phyloP scores from a whole-genome alignment of 2,329 filamentous ascomycete species.

The Aschersonia sp. region DNA sequence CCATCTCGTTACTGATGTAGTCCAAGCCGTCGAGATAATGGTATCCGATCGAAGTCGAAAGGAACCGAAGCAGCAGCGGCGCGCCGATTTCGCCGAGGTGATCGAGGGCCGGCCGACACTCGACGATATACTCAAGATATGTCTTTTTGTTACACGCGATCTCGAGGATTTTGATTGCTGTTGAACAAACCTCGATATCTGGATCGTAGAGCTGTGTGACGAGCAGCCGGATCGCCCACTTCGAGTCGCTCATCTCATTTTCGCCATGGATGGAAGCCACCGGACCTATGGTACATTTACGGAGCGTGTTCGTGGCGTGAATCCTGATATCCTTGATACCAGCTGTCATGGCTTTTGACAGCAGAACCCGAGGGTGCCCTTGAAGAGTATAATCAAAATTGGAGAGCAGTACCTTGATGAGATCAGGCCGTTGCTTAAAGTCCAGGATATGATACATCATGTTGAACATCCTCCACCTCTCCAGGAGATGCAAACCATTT shows the following conservation, averaged over 20 bases:
- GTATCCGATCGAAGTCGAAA: conserved; percentile 93
- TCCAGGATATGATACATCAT: conserved; percentile 99
- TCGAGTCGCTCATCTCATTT: conserved; percentile 48
- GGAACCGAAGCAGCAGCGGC: conserved; percentile 76
- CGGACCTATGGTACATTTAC: conserved; percentile 62
- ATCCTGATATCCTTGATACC: conserved; percentile 87
- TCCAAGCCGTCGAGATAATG: conserved; percentile 94
- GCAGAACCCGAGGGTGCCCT: conserved; percentile 79
- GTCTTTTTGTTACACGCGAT: conserved; percentile 90
- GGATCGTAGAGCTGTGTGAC: conserved; percentile 98
- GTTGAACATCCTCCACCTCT: conserved; percentile 96
- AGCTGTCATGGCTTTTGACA: conserved; percentile 87
- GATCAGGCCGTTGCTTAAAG: conserved; percentile 75
- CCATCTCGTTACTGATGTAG: conserved; percentile 99
- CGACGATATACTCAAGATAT: conserved; percentile 89
- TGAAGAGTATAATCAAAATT: conserved; percentile 86
- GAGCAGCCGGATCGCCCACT: conserved; percentile 93
- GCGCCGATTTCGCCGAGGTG: conserved; percentile 95
- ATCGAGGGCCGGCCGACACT: conserved; percentile 86
- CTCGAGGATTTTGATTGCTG: conserved; percentile 92
- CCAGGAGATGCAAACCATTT: conserved; percentile 77
- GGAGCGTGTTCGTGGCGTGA: conserved; percentile 70
- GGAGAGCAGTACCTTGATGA: conserved; percentile 76
- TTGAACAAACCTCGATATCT: conserved; percentile 90
- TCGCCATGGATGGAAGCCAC: conserved; percentile 21